These are phyloP conservation scores for Tagetes patula DNA, from an alignment of 129 eudicot species.

Conservation along the genomic window DNA sequence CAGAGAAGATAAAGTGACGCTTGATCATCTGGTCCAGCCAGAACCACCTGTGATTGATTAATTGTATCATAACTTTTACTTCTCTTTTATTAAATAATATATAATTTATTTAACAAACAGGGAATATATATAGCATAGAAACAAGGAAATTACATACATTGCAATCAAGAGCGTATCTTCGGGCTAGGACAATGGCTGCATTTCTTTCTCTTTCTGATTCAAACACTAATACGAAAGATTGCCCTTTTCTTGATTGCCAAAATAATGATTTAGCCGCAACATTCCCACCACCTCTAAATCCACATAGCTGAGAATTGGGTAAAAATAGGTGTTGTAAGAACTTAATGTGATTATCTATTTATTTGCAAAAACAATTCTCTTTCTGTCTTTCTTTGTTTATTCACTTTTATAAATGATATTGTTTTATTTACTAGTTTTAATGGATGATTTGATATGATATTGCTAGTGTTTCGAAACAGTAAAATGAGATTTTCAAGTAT, in stretches of 20 bases:
- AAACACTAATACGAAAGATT: conserved; percentile 76
- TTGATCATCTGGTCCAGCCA: conserved; percentile 92
- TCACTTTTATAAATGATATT: background rate
- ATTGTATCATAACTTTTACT: no score
- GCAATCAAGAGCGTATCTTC: conserved; percentile 88
- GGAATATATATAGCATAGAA: background rate
- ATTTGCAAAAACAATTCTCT: background rate
- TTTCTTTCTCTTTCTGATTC: conserved; percentile 85
- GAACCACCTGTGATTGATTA: conserved; percentile 55
- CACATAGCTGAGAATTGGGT: conserved; percentile 68
- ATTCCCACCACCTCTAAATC: conserved; percentile 95
- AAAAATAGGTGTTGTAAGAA: conserved; percentile 1
- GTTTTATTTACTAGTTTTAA: background rate
- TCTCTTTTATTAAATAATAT: no score
- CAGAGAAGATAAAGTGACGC: conserved; percentile 55
- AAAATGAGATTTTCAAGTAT: background rate
- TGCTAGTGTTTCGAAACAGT: background rate
- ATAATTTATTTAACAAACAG: no score
- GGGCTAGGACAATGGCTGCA: conserved; percentile 70
- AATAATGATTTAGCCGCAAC: conserved; percentile 87
- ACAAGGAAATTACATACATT: conserved; percentile 48
- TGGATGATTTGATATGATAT: background rate
- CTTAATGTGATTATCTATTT: background rate
- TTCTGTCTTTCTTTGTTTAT: no score
- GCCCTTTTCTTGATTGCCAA: conserved; percentile 96